Conservation (phyloP, 2,329 filamentous ascomycete genomes). For the Cladophialophora bantiana region DNA sequence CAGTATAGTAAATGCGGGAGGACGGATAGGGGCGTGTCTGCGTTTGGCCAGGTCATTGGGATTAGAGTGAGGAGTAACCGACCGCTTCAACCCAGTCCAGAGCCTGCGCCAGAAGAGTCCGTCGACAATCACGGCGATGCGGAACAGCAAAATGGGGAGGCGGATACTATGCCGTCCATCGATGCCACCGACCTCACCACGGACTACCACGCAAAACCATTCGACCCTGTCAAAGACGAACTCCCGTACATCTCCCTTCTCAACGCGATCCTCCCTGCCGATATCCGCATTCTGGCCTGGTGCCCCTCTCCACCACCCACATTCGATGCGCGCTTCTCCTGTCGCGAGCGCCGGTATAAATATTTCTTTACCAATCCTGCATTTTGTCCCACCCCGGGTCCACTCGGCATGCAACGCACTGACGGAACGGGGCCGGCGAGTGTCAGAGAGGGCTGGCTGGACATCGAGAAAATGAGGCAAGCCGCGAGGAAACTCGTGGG, state of each 20-base stretch:
- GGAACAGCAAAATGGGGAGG: background rate
- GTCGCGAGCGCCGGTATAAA: constrained; percentile 86
- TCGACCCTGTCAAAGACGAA: constrained; percentile 78
- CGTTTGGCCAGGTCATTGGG: constrained; percentile 93
- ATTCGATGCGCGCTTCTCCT: constrained; percentile 93
- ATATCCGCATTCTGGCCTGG: constrained; percentile 93
- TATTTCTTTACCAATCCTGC: constrained; percentile 98
- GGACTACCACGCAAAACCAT: constrained; percentile 46
- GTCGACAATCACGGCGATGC: background rate
- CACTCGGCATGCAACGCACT: constrained; percentile 53
- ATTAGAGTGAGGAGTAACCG: constrained; percentile 80
- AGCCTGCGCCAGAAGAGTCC: background rate
- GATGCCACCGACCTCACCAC: constrained; percentile 49
- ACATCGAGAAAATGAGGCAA: constrained; percentile 83
- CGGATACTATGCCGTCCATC: constrained; percentile 41
- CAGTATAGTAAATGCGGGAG: constrained; percentile 95
- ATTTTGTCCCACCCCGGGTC: constrained; percentile 71
- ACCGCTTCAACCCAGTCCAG: constrained; percentile 56
- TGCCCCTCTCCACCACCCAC: constrained; percentile 78
- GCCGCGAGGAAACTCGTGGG: constrained; percentile 83
- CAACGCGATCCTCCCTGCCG: constrained; percentile 85
- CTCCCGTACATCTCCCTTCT: constrained; percentile 82
- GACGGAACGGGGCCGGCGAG: constrained; percentile 39
- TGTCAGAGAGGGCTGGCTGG: constrained; percentile 75
- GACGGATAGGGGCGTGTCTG: constrained; percentile 91